Evolutionary conservation across 2,329 filamentous ascomycete species (phyloP).

Genomic region (Aureobasidium sp.): DNA sequence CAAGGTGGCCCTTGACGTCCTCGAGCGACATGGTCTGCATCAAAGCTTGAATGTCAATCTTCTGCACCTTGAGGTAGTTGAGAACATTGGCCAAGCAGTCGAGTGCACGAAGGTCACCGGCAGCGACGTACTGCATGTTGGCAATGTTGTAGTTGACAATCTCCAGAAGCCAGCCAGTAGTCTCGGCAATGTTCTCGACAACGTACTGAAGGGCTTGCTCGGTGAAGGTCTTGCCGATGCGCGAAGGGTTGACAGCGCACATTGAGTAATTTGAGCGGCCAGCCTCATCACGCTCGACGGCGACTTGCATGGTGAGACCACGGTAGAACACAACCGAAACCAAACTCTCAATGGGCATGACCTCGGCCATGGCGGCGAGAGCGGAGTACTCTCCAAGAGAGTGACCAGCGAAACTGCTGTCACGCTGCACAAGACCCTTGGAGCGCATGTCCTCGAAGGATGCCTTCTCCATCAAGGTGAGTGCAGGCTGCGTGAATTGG

Average conservation of each 20-base stretch:
- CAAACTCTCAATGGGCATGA: constrained; percentile 98
- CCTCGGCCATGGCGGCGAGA: constrained; percentile 88
- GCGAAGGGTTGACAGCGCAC: constrained; percentile 97
- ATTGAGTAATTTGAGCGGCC: constrained; percentile 98
- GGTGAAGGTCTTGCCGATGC: constrained; percentile 98
- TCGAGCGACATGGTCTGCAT: constrained; percentile 81
- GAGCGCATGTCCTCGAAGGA: constrained; percentile 98
- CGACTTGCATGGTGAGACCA: constrained; percentile 97
- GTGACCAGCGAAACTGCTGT: constrained; percentile 96
- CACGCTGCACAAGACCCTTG: constrained; percentile 89
- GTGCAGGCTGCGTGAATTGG: constrained; percentile 94
- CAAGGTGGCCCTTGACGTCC: constrained; percentile 81
- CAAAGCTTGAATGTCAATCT: constrained; percentile 92
- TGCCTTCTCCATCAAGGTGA: constrained; percentile 99
- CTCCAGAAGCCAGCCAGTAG: constrained; percentile 91
- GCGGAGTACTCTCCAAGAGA: constrained; percentile 98
- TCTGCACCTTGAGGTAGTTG: constrained; percentile 94
- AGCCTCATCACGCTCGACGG: constrained; percentile 87
- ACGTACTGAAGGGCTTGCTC: constrained; percentile 96
- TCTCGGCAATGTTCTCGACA: constrained; percentile 87
- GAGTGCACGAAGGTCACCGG: constrained; percentile 59
- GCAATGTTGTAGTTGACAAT: constrained; percentile 92
- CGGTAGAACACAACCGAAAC: constrained; percentile 99
- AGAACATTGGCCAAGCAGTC: constrained; percentile 68
- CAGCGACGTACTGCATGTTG: constrained; percentile 64